A percentile compares a stretch with the other conserved stretches of the same genome.
Conservation (phyloP, 257 asterid species). For the Lycium ferocissimum region DNA sequence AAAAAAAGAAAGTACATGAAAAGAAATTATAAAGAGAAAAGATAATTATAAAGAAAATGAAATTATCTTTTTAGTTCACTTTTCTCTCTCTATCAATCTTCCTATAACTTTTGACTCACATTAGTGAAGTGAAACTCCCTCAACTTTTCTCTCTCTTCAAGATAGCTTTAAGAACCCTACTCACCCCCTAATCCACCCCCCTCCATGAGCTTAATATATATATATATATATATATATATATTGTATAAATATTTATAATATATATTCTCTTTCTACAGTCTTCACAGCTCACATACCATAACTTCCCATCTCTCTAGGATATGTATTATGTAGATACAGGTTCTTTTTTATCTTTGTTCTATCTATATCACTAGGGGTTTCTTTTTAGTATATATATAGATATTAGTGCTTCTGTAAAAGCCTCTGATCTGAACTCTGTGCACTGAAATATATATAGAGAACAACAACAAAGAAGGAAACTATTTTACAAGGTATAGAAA, state of each 20-base stretch:
- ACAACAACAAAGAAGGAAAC: slow-evolving; percentile 30
- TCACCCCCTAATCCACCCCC: not conserved
- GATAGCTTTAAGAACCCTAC: not conserved
- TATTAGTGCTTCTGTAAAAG: slow-evolving; percentile 42
- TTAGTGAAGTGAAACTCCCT: slow-evolving; percentile 26
- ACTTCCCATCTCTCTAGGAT: slow-evolving; percentile 30
- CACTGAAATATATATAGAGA: slow-evolving; percentile 35
- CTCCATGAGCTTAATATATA: not conserved
- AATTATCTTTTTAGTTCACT: not conserved
- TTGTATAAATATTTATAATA: not conserved
- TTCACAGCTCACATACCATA: slow-evolving; percentile 31
- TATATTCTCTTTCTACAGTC: slow-evolving; percentile 19
- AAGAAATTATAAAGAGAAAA: no score
- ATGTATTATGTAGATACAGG: slow-evolving; percentile 17
- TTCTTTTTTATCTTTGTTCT: not conserved
- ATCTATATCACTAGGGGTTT: not conserved
- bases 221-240: not conserved
- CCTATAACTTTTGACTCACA: slow-evolving; percentile 14
- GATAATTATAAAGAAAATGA: no score
- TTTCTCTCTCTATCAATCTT: not conserved
- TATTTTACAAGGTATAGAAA: not conserved
- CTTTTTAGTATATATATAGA: slow-evolving; percentile 1
- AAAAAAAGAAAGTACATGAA: not conserved
- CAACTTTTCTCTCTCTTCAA: slow-evolving; percentile 24
- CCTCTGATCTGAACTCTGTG: slow-evolving; percentile 60